Conservation (phyloP, 208 protist species). For the Wallacemonas sp. region DNA sequence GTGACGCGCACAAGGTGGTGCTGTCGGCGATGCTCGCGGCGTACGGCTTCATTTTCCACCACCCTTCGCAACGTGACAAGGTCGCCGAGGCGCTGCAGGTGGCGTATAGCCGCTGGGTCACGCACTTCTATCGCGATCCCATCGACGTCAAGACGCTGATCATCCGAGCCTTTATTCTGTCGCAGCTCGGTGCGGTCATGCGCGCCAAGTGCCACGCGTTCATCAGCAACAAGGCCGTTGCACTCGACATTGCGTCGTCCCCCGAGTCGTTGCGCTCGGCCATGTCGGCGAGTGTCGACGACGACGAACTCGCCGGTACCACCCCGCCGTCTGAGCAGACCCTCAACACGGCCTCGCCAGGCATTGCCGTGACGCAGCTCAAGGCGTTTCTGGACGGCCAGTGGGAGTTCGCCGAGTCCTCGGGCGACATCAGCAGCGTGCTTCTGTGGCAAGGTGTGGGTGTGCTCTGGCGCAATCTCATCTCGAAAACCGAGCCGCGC, state of each 20-base stretch:
- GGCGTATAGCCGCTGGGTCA: slow-evolving; percentile 59
- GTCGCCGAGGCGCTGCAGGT: slow-evolving; percentile 48
- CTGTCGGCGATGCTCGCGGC: slow-evolving; percentile 40
- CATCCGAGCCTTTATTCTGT: slow-evolving; percentile 57
- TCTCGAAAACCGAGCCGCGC: slow-evolving; percentile 25
- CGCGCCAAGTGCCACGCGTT: slow-evolving; percentile 31
- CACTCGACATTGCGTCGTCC: slow-evolving; percentile 45
- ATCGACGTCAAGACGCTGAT: slow-evolving; percentile 48
- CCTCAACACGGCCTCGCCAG: slow-evolving; percentile 22
- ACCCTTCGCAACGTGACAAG: slow-evolving; percentile 23
- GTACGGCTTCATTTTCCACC: slow-evolving; percentile 65
- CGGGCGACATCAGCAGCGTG: slow-evolving; percentile 37
- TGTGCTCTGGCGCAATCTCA: slow-evolving; percentile 50
- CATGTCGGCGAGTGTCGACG: slow-evolving; percentile 18
- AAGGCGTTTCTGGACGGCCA: slow-evolving; percentile 43
- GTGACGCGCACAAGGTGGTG: slow-evolving; percentile 42
- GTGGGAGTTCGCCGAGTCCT: slow-evolving; percentile 43
- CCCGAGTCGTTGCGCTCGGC: slow-evolving; percentile 16
- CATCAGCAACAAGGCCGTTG: slow-evolving; percentile 27
- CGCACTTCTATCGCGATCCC: slow-evolving; percentile 32
- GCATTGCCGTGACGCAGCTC: slow-evolving; percentile 44
- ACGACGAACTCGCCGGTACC: slow-evolving; percentile 6
- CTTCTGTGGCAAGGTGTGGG: slow-evolving; percentile 47
- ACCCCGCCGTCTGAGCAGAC: slow-evolving; percentile 21
- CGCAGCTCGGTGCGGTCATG: slow-evolving; percentile 48